Base-by-base conservation (phyloP, 208 protist species). In the Wallacemonas sp. region DNA sequence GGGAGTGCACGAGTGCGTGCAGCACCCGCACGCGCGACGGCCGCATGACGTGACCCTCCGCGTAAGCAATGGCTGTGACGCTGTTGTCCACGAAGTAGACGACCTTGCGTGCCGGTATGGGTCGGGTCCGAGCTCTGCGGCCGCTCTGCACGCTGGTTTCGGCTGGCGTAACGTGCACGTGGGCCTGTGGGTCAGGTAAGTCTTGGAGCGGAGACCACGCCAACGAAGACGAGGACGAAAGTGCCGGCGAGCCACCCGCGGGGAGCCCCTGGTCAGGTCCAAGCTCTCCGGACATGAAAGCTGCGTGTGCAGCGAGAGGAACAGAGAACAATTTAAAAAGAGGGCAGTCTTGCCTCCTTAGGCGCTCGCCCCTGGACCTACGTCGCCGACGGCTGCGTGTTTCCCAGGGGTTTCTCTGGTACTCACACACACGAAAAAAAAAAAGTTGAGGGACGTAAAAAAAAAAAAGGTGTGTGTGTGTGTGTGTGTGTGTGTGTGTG, bases 61-160 rank as follows among this genome's bases (percentile, higher is more conserved):
- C 81, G 60, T 89, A 89, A 12, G 79, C 77, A 46, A 94, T 89
- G 33, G 79, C 60, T 3, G 87, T 87, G 6, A 84, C 81, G 13
- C 70, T 70, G 67, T 89, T 52, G 55, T 94, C 87, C 22, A 87
- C 73, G 76, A 94, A 89, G 63, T 91, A 94, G 19, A 89, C 54
- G n/a, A 93, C 84, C 34, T 76, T 72, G 4, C 81, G 80, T 10
- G 29, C 15, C 26, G 50, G 30, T 3, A 24, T 27, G 50, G n/a
- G 42, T 41, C 10, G 39, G 15, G 15, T 45, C 32, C 15, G 19
- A 8, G 4, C n/a, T 5, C 15, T 12, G 17, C 19, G 41, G 19
- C 19, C 17, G 24, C 15, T 12, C 48, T 9, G 1, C 42, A 45
- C 45, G 19, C 17, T 30, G n/a, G 1, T 61, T 22, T 39, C 26